Evolutionary conservation across 2,329 filamentous ascomycete species (phyloP), one percentile per base, ranked within the genome.

Genomic region (Colletotrichum abscissum): DNA sequence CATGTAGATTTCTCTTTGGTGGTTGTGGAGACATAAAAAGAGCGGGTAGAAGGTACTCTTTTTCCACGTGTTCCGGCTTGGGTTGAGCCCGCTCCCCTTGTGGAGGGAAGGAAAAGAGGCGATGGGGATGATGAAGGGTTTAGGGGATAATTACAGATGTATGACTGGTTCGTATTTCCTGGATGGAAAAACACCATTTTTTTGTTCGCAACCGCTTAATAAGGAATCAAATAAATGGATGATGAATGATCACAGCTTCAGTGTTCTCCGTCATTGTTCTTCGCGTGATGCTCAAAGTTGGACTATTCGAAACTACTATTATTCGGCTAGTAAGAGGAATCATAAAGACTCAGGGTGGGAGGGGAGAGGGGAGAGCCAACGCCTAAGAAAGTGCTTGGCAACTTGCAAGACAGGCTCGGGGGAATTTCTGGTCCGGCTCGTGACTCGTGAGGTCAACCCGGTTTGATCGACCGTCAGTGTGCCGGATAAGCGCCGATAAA

Each of bases 81-180:
- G 62, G 62, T 55, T 30, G 62, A 64, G 62, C 49, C n/a, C 62
- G 49, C 22, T 26, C 49, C 49, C 49, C 49, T 55, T 28, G n/a
- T 26, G 28, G 56, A 33, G 30, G 33, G 30, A 46, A 55, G 46
- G 8, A 46, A n/a, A 26, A 2, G 42, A 35, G 58, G 35, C 14
- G 33, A 46, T n/a, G 62, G 62, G 28, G 52, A 12, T 35, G 65
- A 58, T 22, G 67, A 60, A 60, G 54, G 70, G 22, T 73, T 70
- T 57, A 65, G 69, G 54, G 66, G 66, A 64, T 73, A 73, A 70
- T 73, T 65, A 62, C 66, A 73, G 54, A 60, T 69, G 70, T 84
- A 86, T 86, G 85, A 85, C 86, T 88, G 86, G 86, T 80, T 87
- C 84, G 85, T 87, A 87, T 86, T 82, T 83, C 81, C 80, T 83